Percentiles rank a stretch among this genome's conserved stretches.
phyloP scores from a whole-genome alignment of 108 stramenopile species.

The Bacterosira constricta region DNA sequence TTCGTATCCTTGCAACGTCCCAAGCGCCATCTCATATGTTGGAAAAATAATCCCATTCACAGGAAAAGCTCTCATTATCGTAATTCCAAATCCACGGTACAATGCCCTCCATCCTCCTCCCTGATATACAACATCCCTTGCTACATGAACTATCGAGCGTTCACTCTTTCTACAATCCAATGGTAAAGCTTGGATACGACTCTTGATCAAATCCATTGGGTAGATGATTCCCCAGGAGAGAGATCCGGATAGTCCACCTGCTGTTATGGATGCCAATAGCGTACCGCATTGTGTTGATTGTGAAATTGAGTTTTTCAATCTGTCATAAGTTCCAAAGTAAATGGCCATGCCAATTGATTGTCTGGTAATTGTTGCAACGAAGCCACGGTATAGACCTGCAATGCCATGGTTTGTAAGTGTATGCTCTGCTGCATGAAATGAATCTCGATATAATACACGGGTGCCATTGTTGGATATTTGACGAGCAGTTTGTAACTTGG shows the following conservation, averaged over 20 bases:
- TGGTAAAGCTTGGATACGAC: conserved; percentile 73
- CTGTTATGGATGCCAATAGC: conserved; percentile 61
- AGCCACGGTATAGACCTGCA: conserved; percentile 64
- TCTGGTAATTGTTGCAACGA: conserved; percentile 58
- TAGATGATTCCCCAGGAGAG: conserved; percentile 85
- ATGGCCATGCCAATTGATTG: conserved; percentile 85
- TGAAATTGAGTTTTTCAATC: conserved; percentile 49
- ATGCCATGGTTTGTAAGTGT: conserved; percentile 55
- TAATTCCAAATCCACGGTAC: conserved; percentile 82
- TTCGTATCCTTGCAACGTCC: not conserved
- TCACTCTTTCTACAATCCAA: conserved; percentile 34
- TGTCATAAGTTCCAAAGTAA: conserved; percentile 87
- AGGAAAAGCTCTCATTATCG: conserved; percentile 87
- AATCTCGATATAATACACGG: conserved; percentile 50
- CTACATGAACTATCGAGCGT: conserved; percentile 26
- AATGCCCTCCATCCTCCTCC: conserved; percentile 63
- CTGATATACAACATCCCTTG: conserved; percentile 41
- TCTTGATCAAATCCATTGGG: conserved; percentile 91
- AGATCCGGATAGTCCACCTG: conserved; percentile 86
- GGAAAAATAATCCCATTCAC: conserved; percentile 92
- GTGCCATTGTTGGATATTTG: not conserved
- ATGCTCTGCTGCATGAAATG: conserved; percentile 39
- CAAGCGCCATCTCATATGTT: conserved; percentile 49
- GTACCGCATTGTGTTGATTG: conserved; percentile 16
- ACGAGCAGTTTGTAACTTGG: conserved; percentile 66